Evolutionary conservation across 2,329 filamentous ascomycete genomes (phyloP).

Genomic region (Talaromyces sp.): DNA sequence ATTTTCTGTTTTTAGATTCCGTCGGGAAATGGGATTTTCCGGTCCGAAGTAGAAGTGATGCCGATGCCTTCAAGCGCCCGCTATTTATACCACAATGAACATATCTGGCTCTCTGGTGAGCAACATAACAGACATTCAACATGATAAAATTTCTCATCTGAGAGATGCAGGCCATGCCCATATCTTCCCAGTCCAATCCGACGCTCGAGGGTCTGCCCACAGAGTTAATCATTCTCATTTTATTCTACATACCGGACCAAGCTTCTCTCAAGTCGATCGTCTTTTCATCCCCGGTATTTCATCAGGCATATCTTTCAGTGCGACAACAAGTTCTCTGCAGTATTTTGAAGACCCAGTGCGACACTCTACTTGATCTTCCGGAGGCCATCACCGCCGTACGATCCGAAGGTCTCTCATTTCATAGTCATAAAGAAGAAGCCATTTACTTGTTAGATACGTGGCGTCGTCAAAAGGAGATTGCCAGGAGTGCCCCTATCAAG

Average conservation of each 20-base stretch:
- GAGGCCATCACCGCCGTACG: slow-evolving; percentile 10
- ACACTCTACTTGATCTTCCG: neutral
- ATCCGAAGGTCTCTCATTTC: slow-evolving; percentile 9
- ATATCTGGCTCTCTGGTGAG: neutral
- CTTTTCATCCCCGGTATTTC: neutral
- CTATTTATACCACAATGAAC: neutral
- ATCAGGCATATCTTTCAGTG: slow-evolving; percentile 10
- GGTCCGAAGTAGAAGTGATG: neutral
- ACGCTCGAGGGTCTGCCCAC: slow-evolving; percentile 5
- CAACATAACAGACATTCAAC: neutral
- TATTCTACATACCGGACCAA: neutral
- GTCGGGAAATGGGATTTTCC: neutral
- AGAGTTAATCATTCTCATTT: neutral
- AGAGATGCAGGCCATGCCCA: neutral
- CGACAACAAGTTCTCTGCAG: neutral
- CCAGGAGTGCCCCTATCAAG: neutral
- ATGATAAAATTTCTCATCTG: neutral
- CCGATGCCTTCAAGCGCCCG: neutral
- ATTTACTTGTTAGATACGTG: slow-evolving; percentile 3
- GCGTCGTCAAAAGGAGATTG: slow-evolving; percentile 2
- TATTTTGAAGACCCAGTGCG: slow-evolving; percentile 1
- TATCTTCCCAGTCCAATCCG: neutral
- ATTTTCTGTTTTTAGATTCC: neutral
- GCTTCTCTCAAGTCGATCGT: slow-evolving; percentile 10
- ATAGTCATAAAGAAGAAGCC: neutral